phyloP scores from a whole-genome alignment of 2,329 filamentous ascomycete species.

The Thermomyces lanuginosus region DNA sequence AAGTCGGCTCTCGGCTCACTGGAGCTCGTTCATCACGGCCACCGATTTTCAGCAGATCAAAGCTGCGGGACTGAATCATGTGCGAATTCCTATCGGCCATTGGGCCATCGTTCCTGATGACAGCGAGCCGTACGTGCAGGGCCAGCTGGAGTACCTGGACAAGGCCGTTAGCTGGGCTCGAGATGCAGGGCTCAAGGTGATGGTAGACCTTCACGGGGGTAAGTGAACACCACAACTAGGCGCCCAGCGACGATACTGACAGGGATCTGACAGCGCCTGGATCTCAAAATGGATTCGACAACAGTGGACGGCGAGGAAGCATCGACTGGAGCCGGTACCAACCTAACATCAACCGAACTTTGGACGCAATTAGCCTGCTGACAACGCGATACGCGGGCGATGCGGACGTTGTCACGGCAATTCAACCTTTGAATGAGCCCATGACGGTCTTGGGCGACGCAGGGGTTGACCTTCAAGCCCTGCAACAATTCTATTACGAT shows the following conservation, averaged over 20 bases:
- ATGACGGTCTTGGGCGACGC: constrained; percentile 17
- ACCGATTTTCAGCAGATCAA: constrained; percentile 41
- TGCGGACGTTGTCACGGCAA: constrained; percentile 41
- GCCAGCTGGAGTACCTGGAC: constrained; percentile 43
- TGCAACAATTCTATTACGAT: constrained; percentile 41
- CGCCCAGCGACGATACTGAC: neutral
- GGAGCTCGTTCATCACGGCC: constrained; percentile 41
- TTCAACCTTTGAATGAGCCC: constrained; percentile 32
- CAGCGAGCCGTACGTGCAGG: constrained; percentile 46
- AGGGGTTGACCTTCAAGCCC: constrained; percentile 23
- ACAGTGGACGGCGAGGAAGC: constrained; percentile 36
- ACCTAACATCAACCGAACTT: constrained; percentile 20
- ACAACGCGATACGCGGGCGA: constrained; percentile 41
- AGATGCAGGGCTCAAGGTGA: constrained; percentile 42
- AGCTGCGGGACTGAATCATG: constrained; percentile 43
- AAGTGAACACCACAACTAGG: constrained; percentile 12
- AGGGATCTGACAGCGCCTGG: constrained; percentile 31
- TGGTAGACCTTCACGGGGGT: constrained; percentile 54
- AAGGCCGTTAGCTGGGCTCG: constrained; percentile 44
- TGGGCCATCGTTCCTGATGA: constrained; percentile 42
- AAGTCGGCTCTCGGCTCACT: constrained; percentile 37
- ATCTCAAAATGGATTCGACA: constrained; percentile 53
- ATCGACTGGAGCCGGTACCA: constrained; percentile 23
- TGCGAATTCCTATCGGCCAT: constrained; percentile 50
- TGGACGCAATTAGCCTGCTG: constrained; percentile 42